Evolutionary conservation across 2,329 filamentous ascomycete genomes (phyloP), one percentile per base, ranked within the genome.

Genomic region (Ascochyta lentis): DNA sequence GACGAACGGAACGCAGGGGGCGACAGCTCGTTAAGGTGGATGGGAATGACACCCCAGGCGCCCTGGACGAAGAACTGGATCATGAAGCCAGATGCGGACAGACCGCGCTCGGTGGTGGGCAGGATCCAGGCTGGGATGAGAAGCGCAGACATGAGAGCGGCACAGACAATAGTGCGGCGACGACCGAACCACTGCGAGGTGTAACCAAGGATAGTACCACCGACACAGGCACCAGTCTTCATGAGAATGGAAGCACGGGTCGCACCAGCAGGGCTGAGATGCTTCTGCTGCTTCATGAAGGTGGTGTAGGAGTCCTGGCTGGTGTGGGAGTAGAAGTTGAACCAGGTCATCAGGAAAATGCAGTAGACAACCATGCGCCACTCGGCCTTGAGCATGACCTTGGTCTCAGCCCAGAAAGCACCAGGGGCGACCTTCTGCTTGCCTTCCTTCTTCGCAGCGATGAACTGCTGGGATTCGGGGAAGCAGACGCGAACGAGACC

Each of bases 261-360:
- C 4, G 89, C 88, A 0, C 81, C 81, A 1, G 78, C 69, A 66
- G 90, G 88, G 50, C 81, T 68, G 55, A 93, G 81, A 60, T 87
- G 85, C 76, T 93, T 92, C 65, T 91, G 83, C 4, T 82, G 83
- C 35, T 88, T 80, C 87, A 93, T 89, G 71, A 92, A 92, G 3
- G 90, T 92, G 0, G 90, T 92, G 78, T 92, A 93, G 44, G 84
- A 89, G 77, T 94, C 90, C 73, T 94, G 90, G 23, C 86, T 89
- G 1, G 89, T 91, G 79, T 94, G 90, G 46, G 87, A 89, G 78
- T 90, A 92, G 66, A 72, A 78, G 66, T 75, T 75, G 70, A 78
- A 78, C 71, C 88, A 90, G 0, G 87, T 89, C 90, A 93, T 92
- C 48, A 94, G 80, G 59, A 93, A 81, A 72, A 90, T 80, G 74